Base-by-base conservation (phyloP, 805 yeast species). In the Millerozyma miso region DNA sequence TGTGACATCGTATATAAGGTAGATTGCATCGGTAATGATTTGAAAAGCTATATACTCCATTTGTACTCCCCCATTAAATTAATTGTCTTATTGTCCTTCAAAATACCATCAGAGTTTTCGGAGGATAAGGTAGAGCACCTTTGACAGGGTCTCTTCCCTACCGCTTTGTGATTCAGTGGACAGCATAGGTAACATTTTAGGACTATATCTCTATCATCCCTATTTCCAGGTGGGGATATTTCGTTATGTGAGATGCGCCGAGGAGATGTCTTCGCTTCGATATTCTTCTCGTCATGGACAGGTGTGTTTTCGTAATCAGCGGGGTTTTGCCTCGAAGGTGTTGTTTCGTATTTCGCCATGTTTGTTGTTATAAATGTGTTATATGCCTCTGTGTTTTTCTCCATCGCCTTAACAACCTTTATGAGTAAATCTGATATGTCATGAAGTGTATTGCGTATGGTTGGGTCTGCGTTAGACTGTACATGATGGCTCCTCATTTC, bases 31-130 rank as follows among this genome's bases (percentile, higher is more conserved):
- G 10, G 10, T 23, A 23, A 10, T 10, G 10, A 23, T 23, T 6
- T 10, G n/a, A 23, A 23, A 23, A 23, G 29, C 17, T 51, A 57
- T 33, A 57, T 47, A 17, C 49, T 49, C 65, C 66, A 61, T 40
- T 56, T 52, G 42, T 58, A 60, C 41, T 60, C 64, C 6, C 67
- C 65, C 62, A 60, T 58, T 33, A 62, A 51, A 41, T 54, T 57
- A 3, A 59, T 44, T 8, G 58, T 55, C 35, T 54, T 44, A 31
- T 40, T 39, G 17, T 48, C 33, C 16, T 31, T 23, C 38, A 38
- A 38, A 35, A 31, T 35, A 14, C 19, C 31, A 31, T 31, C 37
- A 18, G 38, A 38, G 5, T n/a, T 19, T 23, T 44, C 49, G 23
- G 49, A 42, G 4, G 41, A 26, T 7, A 43, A 40, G 1, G 49